Base-by-base conservation (phyloP, 2,329 filamentous ascomycete species). In the Chaetomium sp. region DNA sequence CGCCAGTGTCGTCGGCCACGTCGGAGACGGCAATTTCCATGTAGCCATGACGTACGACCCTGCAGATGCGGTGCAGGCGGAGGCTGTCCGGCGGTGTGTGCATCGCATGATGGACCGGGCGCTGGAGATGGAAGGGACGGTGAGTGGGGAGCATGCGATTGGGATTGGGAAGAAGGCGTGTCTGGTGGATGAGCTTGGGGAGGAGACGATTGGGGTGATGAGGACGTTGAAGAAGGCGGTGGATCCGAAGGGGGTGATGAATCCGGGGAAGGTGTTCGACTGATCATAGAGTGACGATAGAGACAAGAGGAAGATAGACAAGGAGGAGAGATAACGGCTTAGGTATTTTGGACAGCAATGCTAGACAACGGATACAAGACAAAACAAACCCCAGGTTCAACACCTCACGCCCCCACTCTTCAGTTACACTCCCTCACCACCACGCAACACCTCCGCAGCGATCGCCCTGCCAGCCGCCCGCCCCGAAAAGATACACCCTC, bases 21-120 rank as follows among this genome's bases (percentile, higher is more conserved):
- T 86, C 4, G 84, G 84, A 0, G 84, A 87, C 63, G 84, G 84
- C 11, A 87, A 87, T 62, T 87, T 87, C 65, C 84, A 87, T 64
- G 64, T 67, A 19, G 59, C 65, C 8, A 65, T 70, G 56, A 59
- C 68, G 55, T 70, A 69, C 34, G 80, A 81, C 54, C 75, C 81
- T 12, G 72, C 71, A 11, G 77, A 85, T 14, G 61, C 72, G 74
- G 58, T 68, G 70, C 58, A 75, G 74, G 53, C 76, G 74, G 4
- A 52, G 5, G 58, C 56, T 1, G 68, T 69, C 5, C 76, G 81
- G 40, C 71, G 72, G 27, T 70, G 84, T 6, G 82, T 87, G 2
- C 78, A 86, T 55, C 71, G 77, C 37, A 87, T 87, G 85, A 81
- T 87, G 49, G 79, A 80, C 61, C 74, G 80, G 54, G 85, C 85